Percentiles rank a stretch among this genome's conserved stretches.
phyloP scores from a whole-genome alignment of 257 asterid genomes.

The Ocimum tenuiflorum region DNA sequence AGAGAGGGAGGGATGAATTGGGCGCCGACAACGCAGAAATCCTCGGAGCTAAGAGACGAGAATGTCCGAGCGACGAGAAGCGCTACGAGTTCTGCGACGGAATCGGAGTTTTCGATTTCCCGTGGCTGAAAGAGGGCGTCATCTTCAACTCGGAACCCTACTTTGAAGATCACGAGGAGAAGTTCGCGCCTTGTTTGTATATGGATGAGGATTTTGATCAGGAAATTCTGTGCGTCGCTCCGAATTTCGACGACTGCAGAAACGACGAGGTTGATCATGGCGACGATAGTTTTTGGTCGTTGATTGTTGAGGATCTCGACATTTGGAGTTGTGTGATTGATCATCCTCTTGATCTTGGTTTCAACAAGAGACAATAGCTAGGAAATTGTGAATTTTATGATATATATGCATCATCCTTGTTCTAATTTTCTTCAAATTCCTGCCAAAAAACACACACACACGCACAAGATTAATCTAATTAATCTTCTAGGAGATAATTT shows the following conservation, averaged over 20 bases:
- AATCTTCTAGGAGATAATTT: too few relatives aligned
- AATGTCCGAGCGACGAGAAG: not conserved
- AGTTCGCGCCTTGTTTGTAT: slow-evolving; percentile 15
- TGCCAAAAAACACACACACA: too few relatives aligned
- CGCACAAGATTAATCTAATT: too few relatives aligned
- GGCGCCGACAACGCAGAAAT: not conserved
- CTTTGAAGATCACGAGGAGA: slow-evolving; percentile 20
- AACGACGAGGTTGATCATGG: slow-evolving; percentile 6
- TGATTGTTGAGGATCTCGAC: slow-evolving; percentile 27
- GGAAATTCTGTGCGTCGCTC: not conserved
- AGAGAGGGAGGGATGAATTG: slow-evolving; percentile 31
- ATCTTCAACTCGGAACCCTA: slow-evolving; percentile 6
- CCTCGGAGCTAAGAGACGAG: slow-evolving; percentile 20
- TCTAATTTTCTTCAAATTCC: not conserved
- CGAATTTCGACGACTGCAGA: too few relatives aligned
- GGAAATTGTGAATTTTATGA: too few relatives aligned
- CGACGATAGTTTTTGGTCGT: slow-evolving; percentile 20
- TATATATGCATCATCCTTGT: not conserved
- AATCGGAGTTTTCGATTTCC: slow-evolving; percentile 45
- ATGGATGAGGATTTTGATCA: slow-evolving; percentile 1
- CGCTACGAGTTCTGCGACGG: slow-evolving; percentile 25
- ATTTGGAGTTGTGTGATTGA: slow-evolving; percentile 37
- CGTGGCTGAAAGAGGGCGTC: slow-evolving; percentile 42
- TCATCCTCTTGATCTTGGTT: slow-evolving; percentile 31
- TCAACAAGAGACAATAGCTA: slow-evolving; percentile 15